Evolutionary conservation across 257 asterid species (phyloP), one percentile per base, ranked within the genome.

Genomic region (Cinchona pubescens): DNA sequence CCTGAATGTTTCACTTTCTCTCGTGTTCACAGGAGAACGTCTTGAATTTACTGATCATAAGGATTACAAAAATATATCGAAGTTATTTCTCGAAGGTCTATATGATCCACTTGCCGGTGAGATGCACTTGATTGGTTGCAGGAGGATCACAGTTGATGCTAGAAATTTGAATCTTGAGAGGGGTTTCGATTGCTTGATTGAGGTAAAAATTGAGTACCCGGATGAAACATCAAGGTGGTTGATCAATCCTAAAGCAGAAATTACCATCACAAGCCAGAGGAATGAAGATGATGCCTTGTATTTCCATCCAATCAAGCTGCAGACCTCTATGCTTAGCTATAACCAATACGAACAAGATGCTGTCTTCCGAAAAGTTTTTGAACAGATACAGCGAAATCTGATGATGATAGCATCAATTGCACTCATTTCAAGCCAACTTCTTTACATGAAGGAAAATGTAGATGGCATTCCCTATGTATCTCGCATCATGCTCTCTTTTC

Each of bases 91-190:
- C 76, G 76, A 77, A 66, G 81, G 81, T 62, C 55, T 77, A 30
- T 77, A 77, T 63, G 72, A 77, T 71, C 62, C 73, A 9, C 48
- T 11, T 7, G 30, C 34, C 37, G 81, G 76, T 35, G 59, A 70
- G 72, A 77, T 77, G 71, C 61, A 71, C 35, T 63, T 77, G 43
- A 38, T 77, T 61, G 76, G 81, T 13, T 71, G 81, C 76, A 77
- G 76, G 65, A 70, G 51, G 43, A 23, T 71, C n/a, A 19, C 27
- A 30, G 74, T 60, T 75, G 27, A 30, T 16, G 10, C 79, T 51
- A 40, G 35, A 43, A 43, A 30, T 42, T 58, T 14, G 1, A 30
- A 60, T 37, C 62, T 34, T 18, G 53, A 63, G 71, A 64, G 78
- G 30, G 78, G 78, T 34, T 34, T 63, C 8, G 78, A 74, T 62